Conservation (phyloP, 768 basidiomycete genomes). For the Hygrocybe punicea region DNA sequence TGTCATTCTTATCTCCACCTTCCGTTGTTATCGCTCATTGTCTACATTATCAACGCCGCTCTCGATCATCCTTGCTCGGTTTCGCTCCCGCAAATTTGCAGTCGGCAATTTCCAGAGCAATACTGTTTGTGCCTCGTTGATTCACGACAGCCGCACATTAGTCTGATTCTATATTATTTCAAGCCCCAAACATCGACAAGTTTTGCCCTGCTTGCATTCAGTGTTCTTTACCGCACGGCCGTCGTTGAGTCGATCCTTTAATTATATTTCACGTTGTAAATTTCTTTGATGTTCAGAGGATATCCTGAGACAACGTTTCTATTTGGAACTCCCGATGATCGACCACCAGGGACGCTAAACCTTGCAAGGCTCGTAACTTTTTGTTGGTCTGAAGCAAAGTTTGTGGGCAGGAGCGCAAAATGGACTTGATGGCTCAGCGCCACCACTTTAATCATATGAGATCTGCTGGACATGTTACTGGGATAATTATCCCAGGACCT, state of each 20-base stretch:
- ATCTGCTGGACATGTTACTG: too few species aligned
- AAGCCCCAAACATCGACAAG: slow-evolving; percentile 44
- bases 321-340: too few species aligned
- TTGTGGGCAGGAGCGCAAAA: too few species aligned
- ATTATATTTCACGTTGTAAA: too few species aligned
- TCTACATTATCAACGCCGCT: neutral
- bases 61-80: neutral
- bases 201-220: slow-evolving; percentile 42
- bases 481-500: too few species aligned
- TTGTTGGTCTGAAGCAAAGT: too few species aligned
- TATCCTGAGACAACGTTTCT: neutral
- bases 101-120: slow-evolving; percentile 46
- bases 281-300: neutral
- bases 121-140: slow-evolving; percentile 35
- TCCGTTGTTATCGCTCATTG: slow-evolving; percentile 8
- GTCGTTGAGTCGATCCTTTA: neutral
- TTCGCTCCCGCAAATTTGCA: slow-evolving; percentile 10
- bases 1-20: slow-evolving; percentile 1
- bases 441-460: too few species aligned
- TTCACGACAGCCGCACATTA: neutral
- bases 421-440: too few species aligned
- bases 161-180: neutral
- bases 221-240: slow-evolving; percentile 6
- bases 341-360: too few species aligned
- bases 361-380: too few species aligned